Evolutionary conservation across 2,329 filamentous ascomycete genomes (phyloP).

Genomic region (Cladorrhinum sp.): DNA sequence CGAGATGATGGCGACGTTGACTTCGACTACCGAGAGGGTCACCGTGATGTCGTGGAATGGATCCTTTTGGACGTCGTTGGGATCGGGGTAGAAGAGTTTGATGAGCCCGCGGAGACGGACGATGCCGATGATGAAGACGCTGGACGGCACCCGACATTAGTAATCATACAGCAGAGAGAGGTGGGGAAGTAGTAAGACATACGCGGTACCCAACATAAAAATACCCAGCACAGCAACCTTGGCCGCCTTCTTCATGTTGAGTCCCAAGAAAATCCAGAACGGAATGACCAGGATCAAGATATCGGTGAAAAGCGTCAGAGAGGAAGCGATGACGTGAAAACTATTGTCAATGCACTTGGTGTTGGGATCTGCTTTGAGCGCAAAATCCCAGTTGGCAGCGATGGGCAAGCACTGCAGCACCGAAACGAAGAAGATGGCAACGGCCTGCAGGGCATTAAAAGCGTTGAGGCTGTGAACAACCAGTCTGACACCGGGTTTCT

Average conservation of each 20-base stretch:
- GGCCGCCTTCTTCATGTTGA: slow-evolving; percentile 29
- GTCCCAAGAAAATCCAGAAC: slow-evolving; percentile 34
- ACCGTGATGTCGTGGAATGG: slow-evolving; percentile 34
- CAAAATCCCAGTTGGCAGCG: slow-evolving; percentile 41
- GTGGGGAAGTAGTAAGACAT: slow-evolving; percentile 1
- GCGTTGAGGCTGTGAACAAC: slow-evolving; percentile 28
- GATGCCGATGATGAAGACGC: slow-evolving; percentile 34
- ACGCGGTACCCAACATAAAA: slow-evolving; percentile 31
- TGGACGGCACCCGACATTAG: slow-evolving; percentile 15
- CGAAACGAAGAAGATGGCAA: slow-evolving; percentile 32
- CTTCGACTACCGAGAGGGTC: slow-evolving; percentile 36
- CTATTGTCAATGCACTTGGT: slow-evolving; percentile 32
- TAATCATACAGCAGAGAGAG: background rate
- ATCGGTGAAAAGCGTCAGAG: slow-evolving; percentile 33
- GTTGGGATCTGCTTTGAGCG: slow-evolving; percentile 35
- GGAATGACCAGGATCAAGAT: slow-evolving; percentile 41
- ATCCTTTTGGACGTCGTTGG: slow-evolving; percentile 16
- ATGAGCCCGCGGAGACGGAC: slow-evolving; percentile 33
- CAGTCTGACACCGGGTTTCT: slow-evolving; percentile 27
- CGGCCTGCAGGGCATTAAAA: slow-evolving; percentile 29
- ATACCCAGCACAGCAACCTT: slow-evolving; percentile 32
- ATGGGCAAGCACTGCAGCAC: slow-evolving; percentile 42
- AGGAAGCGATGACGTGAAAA: slow-evolving; percentile 37
- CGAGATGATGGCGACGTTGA: slow-evolving; percentile 40
- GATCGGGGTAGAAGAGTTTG: slow-evolving; percentile 30